A percentile compares a stretch with the other conserved stretches of the same genome.
Evolutionary conservation across 768 basidiomycete species (phyloP).

Genomic region (Multifurca ochricompacta): DNA sequence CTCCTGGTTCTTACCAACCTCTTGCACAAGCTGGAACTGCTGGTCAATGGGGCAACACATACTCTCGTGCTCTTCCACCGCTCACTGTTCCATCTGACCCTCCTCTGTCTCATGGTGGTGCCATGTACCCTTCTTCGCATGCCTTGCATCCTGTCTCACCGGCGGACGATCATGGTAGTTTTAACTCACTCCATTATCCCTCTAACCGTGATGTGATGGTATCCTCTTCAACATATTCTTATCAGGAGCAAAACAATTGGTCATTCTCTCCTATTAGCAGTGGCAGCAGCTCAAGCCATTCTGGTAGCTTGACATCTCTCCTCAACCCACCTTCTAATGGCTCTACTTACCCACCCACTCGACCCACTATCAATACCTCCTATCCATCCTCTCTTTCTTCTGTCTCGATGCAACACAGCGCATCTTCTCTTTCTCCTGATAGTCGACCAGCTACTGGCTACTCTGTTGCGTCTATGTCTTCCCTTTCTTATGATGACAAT

Average conservation of each 20-base stretch:
- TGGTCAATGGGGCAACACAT: slow-evolving; percentile 47
- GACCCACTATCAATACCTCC: slow-evolving; percentile 63
- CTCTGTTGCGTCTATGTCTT: slow-evolving; percentile 77
- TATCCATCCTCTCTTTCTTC: slow-evolving; percentile 38
- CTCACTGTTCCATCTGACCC: slow-evolving; percentile 77
- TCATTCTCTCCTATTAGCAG: slow-evolving; percentile 35
- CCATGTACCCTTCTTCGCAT: slow-evolving; percentile 57
- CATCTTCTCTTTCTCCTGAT: slow-evolving; percentile 70
- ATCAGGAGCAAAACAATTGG: slow-evolving; percentile 55
- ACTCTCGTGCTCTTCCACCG: slow-evolving; percentile 58
- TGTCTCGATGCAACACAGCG: slow-evolving; percentile 50
- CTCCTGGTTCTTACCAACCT: slow-evolving; percentile 72
- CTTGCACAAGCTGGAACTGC: slow-evolving; percentile 49
- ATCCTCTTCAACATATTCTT: slow-evolving; percentile 52
- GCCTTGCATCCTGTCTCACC: slow-evolving; percentile 61
- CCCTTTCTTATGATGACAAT: slow-evolving; percentile 45
- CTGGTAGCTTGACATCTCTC: slow-evolving; percentile 68
- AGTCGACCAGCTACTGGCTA: slow-evolving; percentile 82
- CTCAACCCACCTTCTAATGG: slow-evolving; percentile 53
- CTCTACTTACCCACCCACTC: slow-evolving; percentile 40
- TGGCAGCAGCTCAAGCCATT: slow-evolving; percentile 53
- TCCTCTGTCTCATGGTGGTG: slow-evolving; percentile 45
- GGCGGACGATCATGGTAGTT: slow-evolving; percentile 55
- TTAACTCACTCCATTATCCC: slow-evolving; percentile 34
- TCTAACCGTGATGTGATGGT: slow-evolving; percentile 31